Evolutionary conservation across 1,284 basidiomycete genomes (phyloP).

Genomic region (Nidula niveotomentosa): DNA sequence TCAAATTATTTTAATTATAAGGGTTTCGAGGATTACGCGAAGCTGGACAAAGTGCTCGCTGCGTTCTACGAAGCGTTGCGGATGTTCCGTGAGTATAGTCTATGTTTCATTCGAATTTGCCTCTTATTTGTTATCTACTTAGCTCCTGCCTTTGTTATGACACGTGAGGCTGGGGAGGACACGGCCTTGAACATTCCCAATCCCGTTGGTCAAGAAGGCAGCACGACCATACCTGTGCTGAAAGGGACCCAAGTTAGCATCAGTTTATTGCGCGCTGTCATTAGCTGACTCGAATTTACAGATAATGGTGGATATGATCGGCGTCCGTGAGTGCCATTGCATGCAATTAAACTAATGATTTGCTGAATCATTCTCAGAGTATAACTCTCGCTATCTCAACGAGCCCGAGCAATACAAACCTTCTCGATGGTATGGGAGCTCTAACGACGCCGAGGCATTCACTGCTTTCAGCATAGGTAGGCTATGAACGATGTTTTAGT

Average conservation of each 20-base stretch:
- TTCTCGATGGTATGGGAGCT: slow-evolving; percentile 30
- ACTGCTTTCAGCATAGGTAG: slow-evolving; percentile 48
- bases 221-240: slow-evolving; percentile 19
- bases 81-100: slow-evolving; percentile 34
- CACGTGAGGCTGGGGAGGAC: slow-evolving; percentile 28
- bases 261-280: neutral
- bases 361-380: slow-evolving; percentile 20
- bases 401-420: slow-evolving; percentile 30
- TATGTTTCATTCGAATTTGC: slow-evolving; percentile 2
- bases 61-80: slow-evolving; percentile 45
- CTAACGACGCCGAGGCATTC: slow-evolving; percentile 33
- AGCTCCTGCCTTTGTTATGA: slow-evolving; percentile 25
- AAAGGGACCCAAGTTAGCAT: slow-evolving; percentile 23
- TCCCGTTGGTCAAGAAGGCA: slow-evolving; percentile 25
- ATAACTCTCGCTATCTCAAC: slow-evolving; percentile 31
- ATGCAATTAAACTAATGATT: neutral
- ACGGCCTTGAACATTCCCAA: slow-evolving; percentile 28
- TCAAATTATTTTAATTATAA: neutral
- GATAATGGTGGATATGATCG: slow-evolving; percentile 49
- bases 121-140: too few relatives aligned
- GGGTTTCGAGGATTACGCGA: slow-evolving; percentile 44
- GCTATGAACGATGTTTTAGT: slow-evolving; percentile 6
- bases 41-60: slow-evolving; percentile 43
- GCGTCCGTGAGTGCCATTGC: slow-evolving; percentile 39
- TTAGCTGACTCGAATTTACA: slow-evolving; percentile 3